Base-by-base conservation (phyloP, 352 stramenopile genomes). In the Discostella stelligera region DNA sequence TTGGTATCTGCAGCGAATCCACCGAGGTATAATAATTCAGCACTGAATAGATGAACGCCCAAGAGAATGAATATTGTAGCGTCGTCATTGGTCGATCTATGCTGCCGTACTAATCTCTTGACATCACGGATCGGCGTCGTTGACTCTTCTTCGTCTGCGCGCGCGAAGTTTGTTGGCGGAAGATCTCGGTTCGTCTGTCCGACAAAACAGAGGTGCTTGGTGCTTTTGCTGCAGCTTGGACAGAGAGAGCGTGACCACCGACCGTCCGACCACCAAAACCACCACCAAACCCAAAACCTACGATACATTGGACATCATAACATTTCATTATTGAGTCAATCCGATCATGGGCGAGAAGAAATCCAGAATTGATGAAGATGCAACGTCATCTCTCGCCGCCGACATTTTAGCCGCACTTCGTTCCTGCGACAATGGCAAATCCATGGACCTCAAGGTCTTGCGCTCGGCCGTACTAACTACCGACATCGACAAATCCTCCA, bases 401-500 rank as follows among this genome's bases (percentile, higher is more conserved):
- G 27, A 49, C 25, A 83, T 83, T 39, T 59, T 79, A n/a, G 53
- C 59, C 20, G 55, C 65, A 20, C 50, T 84, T 13, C 72, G 56
- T 46, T 56, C 66, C 16, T 81, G 58, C 25, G 60, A 82, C 23
- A 79, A 84, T 73, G 75, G 75, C 20, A 84, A 77, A 64, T 84
- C 70, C 0, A 80, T 81, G 61, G 71, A 92, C 60, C 64, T 93
- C 0, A 93, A 92, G 67, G 78, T 83, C 30, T 64, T 93, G 14
- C 82, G 88, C 27, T 88, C 83, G 64, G 39, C 69, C 5, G 84
- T 92, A 0, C 73, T 93, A 0, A 64, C 83, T 11, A 37, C 62
- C 10, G 84, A 88, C 10, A 58, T 67, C 39, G 89, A 94, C 53
- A 94, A 94, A 67, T 39, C 59, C 21, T 71, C 74, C 16, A 93